These are phyloP conservation scores for Flaveria floridana DNA, from an alignment of 140 eudicot genomes.

Conservation along the genomic window DNA sequence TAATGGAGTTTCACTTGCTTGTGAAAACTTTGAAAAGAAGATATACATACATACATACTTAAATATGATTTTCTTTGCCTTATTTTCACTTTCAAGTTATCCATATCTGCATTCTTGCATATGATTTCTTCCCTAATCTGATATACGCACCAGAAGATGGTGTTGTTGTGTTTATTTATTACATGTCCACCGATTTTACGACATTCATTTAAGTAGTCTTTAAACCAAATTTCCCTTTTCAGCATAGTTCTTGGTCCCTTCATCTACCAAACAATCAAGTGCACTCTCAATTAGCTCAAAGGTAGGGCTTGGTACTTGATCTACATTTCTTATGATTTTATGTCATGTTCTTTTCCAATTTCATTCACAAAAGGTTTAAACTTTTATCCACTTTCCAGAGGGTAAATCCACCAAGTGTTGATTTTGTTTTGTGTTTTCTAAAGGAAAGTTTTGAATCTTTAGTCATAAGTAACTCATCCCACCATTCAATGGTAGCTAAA, in stretches of 20 bases:
- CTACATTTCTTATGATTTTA: slow-evolving; percentile 31
- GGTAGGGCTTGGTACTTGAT: slow-evolving; percentile 38
- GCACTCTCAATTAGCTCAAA: slow-evolving; percentile 28
- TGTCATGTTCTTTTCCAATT: slow-evolving; percentile 34
- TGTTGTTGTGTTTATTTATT: slow-evolving; percentile 44
- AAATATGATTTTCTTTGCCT: slow-evolving; percentile 28
- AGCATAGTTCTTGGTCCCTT: slow-evolving; percentile 43
- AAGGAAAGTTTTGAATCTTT: background rate
- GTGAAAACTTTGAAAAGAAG: slow-evolving; percentile 26
- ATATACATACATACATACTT: slow-evolving; percentile 17
- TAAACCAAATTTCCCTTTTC: slow-evolving; percentile 34
- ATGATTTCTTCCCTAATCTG: slow-evolving; percentile 34
- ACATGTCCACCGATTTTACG: slow-evolving; percentile 30
- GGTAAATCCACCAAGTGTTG: background rate
- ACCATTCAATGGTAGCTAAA: background rate
- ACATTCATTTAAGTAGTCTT: slow-evolving; percentile 41
- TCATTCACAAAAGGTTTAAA: background rate
- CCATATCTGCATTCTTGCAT: slow-evolving; percentile 23
- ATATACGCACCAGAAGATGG: slow-evolving; percentile 33
- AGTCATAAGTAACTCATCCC: background rate
- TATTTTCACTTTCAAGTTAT: slow-evolving; percentile 32
- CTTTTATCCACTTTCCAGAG: slow-evolving; percentile 1
- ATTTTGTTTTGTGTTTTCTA: slow-evolving; percentile 22
- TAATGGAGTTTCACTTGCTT: slow-evolving; percentile 21
- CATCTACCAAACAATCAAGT: slow-evolving; percentile 41